Percentiles rank a stretch among this genome's conserved stretches.
These are phyloP conservation scores for Aureobasidium sp. DNA, from an alignment of 2,329 filamentous ascomycete species.

Conservation along the genomic window DNA sequence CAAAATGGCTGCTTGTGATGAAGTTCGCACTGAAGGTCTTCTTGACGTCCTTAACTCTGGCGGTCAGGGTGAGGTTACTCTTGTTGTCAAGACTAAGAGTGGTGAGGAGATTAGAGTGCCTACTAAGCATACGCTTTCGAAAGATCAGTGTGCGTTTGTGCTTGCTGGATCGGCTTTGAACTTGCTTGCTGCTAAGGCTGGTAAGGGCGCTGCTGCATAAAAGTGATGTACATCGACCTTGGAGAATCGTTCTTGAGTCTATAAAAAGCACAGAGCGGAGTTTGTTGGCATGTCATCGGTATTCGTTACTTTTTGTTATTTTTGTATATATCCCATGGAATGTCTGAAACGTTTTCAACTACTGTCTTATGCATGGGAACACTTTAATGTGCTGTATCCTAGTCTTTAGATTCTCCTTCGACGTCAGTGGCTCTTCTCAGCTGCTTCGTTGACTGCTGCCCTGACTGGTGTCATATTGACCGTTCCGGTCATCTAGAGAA, in stretches of 20 bases:
- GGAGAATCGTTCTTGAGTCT: not conserved
- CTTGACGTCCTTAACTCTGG: slow-evolving; percentile 71
- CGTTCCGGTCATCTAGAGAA: too few relatives aligned
- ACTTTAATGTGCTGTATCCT: too few relatives aligned
- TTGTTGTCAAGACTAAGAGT: slow-evolving; percentile 45
- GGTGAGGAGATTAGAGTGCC: slow-evolving; percentile 63
- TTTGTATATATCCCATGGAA: not conserved
- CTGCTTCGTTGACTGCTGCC: too few relatives aligned
- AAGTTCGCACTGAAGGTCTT: slow-evolving; percentile 74
- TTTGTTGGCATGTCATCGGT: not conserved
- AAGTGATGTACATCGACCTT: not conserved
- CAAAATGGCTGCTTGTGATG: slow-evolving; percentile 71
- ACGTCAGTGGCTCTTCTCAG: too few relatives aligned
- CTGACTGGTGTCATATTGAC: too few relatives aligned
- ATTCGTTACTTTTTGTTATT: not conserved
- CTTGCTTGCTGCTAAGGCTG: slow-evolving; percentile 61
- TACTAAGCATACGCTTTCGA: slow-evolving; percentile 80
- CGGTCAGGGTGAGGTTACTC: slow-evolving; percentile 67
- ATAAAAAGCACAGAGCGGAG: not conserved
- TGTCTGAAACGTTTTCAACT: not conserved
- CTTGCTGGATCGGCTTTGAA: slow-evolving; percentile 92
- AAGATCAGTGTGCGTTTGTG: slow-evolving; percentile 88
- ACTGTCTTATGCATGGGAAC: too few relatives aligned
- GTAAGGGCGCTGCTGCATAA: not conserved
- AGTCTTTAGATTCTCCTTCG: too few relatives aligned